Percentiles rank a stretch among this genome's conserved stretches.
phyloP scores from a whole-genome alignment of 1,284 basidiomycete genomes.

The Binderoboletus segoi region DNA sequence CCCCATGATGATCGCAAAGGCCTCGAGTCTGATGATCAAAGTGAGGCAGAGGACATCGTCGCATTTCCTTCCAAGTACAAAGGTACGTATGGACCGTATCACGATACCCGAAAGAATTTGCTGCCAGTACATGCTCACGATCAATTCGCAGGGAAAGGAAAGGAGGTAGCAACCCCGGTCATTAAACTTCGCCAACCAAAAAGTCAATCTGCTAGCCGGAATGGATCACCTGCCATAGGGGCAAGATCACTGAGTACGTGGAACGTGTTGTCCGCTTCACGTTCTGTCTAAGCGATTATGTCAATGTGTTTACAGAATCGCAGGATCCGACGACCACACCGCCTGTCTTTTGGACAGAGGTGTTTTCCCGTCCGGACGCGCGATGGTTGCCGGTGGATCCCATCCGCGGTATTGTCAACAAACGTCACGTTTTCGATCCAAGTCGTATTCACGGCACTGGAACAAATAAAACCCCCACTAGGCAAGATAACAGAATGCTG shows the following conservation, averaged over 20 bases:
- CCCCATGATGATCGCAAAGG: slow-evolving; percentile 30
- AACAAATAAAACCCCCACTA: slow-evolving; percentile 26
- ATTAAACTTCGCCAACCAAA: slow-evolving; percentile 60
- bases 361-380: slow-evolving; percentile 90
- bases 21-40: slow-evolving; percentile 24
- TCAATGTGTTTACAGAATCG: slow-evolving; percentile 32
- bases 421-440: slow-evolving; percentile 86
- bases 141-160: slow-evolving; percentile 46
- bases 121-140: slow-evolving; percentile 8
- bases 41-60: slow-evolving; percentile 44
- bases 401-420: slow-evolving; percentile 78
- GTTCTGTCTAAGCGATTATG: slow-evolving; percentile 27
- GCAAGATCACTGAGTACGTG: slow-evolving; percentile 26
- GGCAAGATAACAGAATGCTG: slow-evolving; percentile 81
- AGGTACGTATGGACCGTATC: slow-evolving; percentile 19
- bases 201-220: slow-evolving; percentile 41
- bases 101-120: slow-evolving; percentile 6
- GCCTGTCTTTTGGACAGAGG: slow-evolving; percentile 97
- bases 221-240: slow-evolving; percentile 15
- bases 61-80: slow-evolving; percentile 32
- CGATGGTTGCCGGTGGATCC: slow-evolving; percentile 96
- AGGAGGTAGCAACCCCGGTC: slow-evolving; percentile 52
- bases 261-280: slow-evolving; percentile 5
- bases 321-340: slow-evolving; percentile 65
- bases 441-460: slow-evolving; percentile 31